These are phyloP conservation scores for Tolypocladium ovalisporum DNA, from an alignment of 2,329 filamentous ascomycete species.

Conservation along the genomic window DNA sequence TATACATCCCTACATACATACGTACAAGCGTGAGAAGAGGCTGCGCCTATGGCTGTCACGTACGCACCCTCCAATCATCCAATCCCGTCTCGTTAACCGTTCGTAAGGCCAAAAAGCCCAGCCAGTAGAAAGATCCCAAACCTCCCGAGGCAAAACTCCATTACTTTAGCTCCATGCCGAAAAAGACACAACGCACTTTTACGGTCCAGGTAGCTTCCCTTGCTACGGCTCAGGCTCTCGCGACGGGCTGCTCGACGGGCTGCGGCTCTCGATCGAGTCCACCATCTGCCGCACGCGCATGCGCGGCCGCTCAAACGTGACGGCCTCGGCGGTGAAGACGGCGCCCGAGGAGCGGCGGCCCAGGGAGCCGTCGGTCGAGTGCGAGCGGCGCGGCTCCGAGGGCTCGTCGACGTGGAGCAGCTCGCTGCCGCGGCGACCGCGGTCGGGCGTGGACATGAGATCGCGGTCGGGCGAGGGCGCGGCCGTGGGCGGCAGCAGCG, in stretches of 20 bases:
- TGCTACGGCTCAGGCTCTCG: background rate
- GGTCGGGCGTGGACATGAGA: background rate
- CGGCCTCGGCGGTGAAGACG: constrained; percentile 35
- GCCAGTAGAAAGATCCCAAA: background rate
- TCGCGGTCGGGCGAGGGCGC: background rate
- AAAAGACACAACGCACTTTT: background rate
- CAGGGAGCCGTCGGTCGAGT: constrained; percentile 19
- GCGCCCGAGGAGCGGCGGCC: constrained; percentile 20
- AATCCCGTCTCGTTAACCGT: background rate
- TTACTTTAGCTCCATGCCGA: background rate
- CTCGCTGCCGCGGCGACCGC: background rate
- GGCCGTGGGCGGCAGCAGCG: background rate
- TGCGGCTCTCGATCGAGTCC: constrained; percentile 39
- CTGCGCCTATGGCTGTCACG: background rate
- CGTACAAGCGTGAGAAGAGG: background rate
- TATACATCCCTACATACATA: background rate
- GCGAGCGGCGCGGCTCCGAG: constrained; percentile 10
- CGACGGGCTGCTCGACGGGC: constrained; percentile 28
- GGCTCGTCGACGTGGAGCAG: constrained; percentile 5
- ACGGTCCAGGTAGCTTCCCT: background rate
- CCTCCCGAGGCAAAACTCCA: background rate
- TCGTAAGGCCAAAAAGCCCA: background rate
- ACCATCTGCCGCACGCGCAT: constrained; percentile 45
- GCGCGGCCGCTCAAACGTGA: constrained; percentile 28
- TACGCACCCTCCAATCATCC: background rate